Evolutionary conservation across 129 eudicot genomes (phyloP).

Genomic region (Erigeron canadensis): DNA sequence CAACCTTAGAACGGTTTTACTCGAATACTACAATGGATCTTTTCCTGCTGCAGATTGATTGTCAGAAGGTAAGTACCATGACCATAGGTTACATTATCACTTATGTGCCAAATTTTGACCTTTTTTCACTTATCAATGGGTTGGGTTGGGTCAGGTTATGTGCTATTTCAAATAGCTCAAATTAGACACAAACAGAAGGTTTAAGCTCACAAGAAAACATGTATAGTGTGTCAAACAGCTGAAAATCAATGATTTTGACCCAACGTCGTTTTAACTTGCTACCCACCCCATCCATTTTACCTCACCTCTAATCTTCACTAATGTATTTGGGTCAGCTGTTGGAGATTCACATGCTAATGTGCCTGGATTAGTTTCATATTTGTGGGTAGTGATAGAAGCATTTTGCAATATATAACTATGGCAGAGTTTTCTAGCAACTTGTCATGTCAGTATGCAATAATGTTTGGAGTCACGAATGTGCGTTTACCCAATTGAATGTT

Average conservation of each 20-base stretch:
- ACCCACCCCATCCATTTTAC: not conserved
- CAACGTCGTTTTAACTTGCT: not conserved
- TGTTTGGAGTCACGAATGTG: not conserved
- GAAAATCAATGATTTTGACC: not conserved
- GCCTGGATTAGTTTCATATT: not conserved
- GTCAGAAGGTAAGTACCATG: constrained; percentile 46
- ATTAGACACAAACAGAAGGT: not conserved
- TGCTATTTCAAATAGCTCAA: not conserved
- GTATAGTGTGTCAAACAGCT: not conserved
- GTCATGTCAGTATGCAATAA: constrained; percentile 7
- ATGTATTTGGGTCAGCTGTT: not conserved
- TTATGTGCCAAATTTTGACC: not conserved
- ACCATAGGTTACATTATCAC: not conserved
- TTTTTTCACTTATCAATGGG: not conserved
- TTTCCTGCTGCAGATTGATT: constrained; percentile 73
- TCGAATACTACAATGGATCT: constrained; percentile 41
- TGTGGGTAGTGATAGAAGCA: constrained; percentile 8
- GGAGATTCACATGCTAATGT: not conserved
- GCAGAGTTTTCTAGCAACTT: not conserved
- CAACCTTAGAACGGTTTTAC: constrained; percentile 62
- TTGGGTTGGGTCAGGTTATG: not conserved
- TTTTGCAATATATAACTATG: constrained; percentile 1
- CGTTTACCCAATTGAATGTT: not conserved
- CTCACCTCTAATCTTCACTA: not conserved
- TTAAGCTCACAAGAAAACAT: not conserved